A percentile compares a stretch with the other conserved stretches of the same genome.
These are phyloP conservation scores for Lentinula lateritia DNA, from an alignment of 768 basidiomycete genomes.

Conservation along the genomic window DNA sequence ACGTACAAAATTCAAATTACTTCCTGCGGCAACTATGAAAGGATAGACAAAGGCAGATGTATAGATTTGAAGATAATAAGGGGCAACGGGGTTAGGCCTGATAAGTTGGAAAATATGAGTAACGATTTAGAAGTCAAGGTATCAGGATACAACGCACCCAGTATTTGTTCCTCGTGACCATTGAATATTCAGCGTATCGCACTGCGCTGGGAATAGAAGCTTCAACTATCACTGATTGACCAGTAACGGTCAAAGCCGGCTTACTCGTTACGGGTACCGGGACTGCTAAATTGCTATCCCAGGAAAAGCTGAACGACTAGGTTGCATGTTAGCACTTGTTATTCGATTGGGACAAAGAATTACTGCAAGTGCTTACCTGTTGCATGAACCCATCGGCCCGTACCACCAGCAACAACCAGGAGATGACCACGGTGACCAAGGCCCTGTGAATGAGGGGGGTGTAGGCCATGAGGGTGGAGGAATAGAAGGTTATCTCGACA, in stretches of 20 bases:
- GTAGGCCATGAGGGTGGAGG: neutral
- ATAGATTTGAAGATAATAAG: slow-evolving; percentile 57
- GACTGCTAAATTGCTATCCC: slow-evolving; percentile 1
- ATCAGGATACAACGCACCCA: slow-evolving; percentile 24
- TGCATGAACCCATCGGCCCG: neutral
- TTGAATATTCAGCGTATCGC: slow-evolving; percentile 34
- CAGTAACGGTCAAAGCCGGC: neutral
- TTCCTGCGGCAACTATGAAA: slow-evolving; percentile 45
- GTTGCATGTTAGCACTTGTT: neutral
- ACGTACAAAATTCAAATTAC: slow-evolving; percentile 42
- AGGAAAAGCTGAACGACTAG: neutral
- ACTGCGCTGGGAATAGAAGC: slow-evolving; percentile 29
- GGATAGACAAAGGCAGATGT: slow-evolving; percentile 50
- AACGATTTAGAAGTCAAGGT: neutral
- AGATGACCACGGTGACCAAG: neutral
- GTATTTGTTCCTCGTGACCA: slow-evolving; percentile 34
- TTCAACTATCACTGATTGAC: neutral
- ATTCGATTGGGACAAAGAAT: neutral
- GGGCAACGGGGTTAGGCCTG: slow-evolving; percentile 50
- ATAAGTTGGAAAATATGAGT: slow-evolving; percentile 3
- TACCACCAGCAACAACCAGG: neutral
- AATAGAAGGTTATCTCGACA: neutral
- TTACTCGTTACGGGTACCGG: slow-evolving; percentile 7
- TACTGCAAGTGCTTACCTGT: neutral
- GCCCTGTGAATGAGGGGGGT: neutral